These are phyloP conservation scores for Funneliformis mosseae DNA, from an alignment of 192 early-diverging fungal species.

Conservation along the genomic window DNA sequence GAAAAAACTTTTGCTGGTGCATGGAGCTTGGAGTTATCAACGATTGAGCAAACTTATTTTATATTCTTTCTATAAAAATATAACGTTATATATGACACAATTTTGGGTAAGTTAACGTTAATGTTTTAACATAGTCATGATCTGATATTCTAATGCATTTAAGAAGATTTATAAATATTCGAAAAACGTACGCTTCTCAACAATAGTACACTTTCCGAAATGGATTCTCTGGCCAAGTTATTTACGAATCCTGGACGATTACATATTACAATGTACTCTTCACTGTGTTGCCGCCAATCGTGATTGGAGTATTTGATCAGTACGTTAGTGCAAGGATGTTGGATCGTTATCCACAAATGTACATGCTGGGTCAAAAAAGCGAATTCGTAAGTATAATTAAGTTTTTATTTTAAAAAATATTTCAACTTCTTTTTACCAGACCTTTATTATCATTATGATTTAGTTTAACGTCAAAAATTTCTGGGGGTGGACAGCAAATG, in stretches of 20 bases:
- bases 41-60: constrained; percentile 93
- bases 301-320: constrained; percentile 98
- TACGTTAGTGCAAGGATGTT: constrained; percentile 90
- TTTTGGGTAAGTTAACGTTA: constrained; percentile 73
- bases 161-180: too few relatives aligned
- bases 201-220: constrained; percentile 80
- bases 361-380: constrained; percentile 74
- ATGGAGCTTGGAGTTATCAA: constrained; percentile 97
- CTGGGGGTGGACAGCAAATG: constrained; percentile 92
- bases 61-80: constrained; percentile 99
- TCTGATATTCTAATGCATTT: not conserved
- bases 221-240: constrained; percentile 93
- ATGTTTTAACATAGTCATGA: not conserved
- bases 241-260: constrained; percentile 98
- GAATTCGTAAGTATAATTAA: constrained; percentile 58
- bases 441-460: not conserved
- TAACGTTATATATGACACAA: constrained; percentile 97
- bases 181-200: not conserved
- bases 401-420: not conserved
- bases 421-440: not conserved
- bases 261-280: constrained; percentile 95
- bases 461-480: constrained; percentile 85
- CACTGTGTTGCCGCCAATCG: constrained; percentile 91
- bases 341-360: constrained; percentile 98
- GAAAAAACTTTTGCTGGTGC: constrained; percentile 92